Evolutionary conservation across 106 monocot species (phyloP).

Genomic region (Alisma plantagoaquatica): DNA sequence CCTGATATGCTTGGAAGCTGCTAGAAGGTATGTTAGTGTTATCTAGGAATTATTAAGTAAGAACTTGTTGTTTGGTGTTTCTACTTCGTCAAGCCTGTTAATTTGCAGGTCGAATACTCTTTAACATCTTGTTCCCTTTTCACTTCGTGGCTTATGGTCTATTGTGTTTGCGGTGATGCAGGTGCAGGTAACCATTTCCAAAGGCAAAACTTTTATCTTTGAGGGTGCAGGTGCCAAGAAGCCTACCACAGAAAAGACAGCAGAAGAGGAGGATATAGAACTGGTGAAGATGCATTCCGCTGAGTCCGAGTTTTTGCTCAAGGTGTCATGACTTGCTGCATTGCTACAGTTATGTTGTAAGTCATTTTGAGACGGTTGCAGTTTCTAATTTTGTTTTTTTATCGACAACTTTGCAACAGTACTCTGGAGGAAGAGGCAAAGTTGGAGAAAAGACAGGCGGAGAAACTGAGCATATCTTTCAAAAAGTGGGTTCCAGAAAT

Average conservation of each 20-base stretch:
- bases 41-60: too few relatives aligned
- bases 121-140: too few relatives aligned
- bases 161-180: too few relatives aligned
- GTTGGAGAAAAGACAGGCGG: slow-evolving; percentile 11
- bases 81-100: too few relatives aligned
- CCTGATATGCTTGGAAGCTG: slow-evolving; percentile 10
- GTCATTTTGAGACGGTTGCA: not conserved
- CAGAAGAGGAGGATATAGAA: slow-evolving; percentile 18
- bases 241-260: slow-evolving; percentile 14
- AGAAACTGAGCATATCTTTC: slow-evolving; percentile 3
- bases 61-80: too few relatives aligned
- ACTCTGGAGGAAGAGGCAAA: slow-evolving; percentile 5
- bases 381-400: not conserved
- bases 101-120: too few relatives aligned
- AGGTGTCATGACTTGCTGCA: not conserved
- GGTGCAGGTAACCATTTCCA: slow-evolving; percentile 10
- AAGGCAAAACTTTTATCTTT: slow-evolving; percentile 5
- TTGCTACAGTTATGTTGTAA: too few relatives aligned
- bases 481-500: slow-evolving; percentile 11
- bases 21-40: slow-evolving; percentile 10
- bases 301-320: slow-evolving; percentile 9
- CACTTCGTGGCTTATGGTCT: too few relatives aligned
- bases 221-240: slow-evolving; percentile 18
- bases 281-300: slow-evolving; percentile 14
- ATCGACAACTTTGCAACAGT: slow-evolving; percentile 4